phyloP scores from a whole-genome alignment of 208 protist species.

The Endotrypanum monterogeii region DNA sequence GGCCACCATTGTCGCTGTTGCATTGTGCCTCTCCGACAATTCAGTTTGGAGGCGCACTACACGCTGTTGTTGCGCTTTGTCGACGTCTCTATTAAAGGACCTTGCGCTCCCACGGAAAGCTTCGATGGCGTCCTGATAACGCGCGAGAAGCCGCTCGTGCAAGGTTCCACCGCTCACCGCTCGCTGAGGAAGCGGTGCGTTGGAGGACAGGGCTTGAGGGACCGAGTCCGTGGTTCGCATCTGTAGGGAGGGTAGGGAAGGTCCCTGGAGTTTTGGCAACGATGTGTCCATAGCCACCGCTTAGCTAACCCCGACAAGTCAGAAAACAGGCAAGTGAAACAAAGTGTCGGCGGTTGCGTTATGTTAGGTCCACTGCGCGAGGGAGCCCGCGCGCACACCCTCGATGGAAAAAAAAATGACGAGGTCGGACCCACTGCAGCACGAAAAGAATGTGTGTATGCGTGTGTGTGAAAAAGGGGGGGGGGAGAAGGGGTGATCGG shows the following conservation, averaged over 20 bases:
- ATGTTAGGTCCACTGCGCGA: background rate
- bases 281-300: background rate
- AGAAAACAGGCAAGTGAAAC: background rate
- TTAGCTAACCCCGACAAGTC: background rate
- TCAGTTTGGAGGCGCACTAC: conserved; percentile 44
- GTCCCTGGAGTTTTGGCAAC: background rate
- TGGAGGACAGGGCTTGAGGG: background rate
- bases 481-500: background rate
- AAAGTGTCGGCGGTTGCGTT: background rate
- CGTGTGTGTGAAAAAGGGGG: background rate
- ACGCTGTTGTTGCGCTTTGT: conserved; percentile 52
- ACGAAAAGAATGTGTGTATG: background rate
- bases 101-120: conserved; percentile 45
- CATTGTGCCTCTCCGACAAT: conserved; percentile 51
- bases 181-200: background rate
- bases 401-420: background rate
- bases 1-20: conserved; percentile 32
- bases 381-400: background rate
- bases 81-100: conserved; percentile 51
- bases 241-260: background rate
- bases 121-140: conserved; percentile 45
- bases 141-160: conserved; percentile 41
- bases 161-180: conserved; percentile 7
- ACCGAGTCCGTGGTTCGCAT: background rate
- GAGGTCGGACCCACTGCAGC: background rate